Base-by-base conservation (phyloP, 257 asterid genomes). In the Nicotiana tabacum region DNA sequence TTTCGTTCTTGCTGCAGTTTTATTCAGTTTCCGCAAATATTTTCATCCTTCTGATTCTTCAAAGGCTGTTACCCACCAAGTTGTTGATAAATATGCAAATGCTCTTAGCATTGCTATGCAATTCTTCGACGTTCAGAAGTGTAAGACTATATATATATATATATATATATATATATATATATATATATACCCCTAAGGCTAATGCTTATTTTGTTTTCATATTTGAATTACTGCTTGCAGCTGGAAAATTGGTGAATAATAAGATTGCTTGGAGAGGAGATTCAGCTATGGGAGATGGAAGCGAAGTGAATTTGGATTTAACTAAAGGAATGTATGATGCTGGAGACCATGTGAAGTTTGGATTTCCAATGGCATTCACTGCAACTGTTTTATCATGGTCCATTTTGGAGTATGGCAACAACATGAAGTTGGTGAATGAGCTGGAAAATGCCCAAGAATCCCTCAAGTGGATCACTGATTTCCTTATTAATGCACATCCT, bases 311-410 rank as follows among this genome's bases (percentile, higher is more conserved):
- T 33, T 81, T 92, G 87, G 95, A 91, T 84, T 74, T 91, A 46
- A 87, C 88, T 64, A 91, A 85, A 87, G 93, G 95, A 15, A 46
- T 92, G 87, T 91, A 89, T 82, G 97, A 92, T 84, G 95, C 93
- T 60, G 95, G 97, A 15, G 97, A 92, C 46, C 85, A 62, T 62
- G 66, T 91, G 33, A 92, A 92, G 81, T 92, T 91, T 64, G 93
- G 97, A 48, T 88, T 92, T 83, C 92, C 97, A 0, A 89, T 92
- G 93, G 95, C 97, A 12, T 92, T 91, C 80, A 92, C 93, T 15
- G 95, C 97, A 29, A 92, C 95, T 9, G 79, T 92, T 66, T 29
- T 92, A 65, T 92, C 95, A 3, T 92, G 95, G 97, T 84, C 90
- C 24, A 83, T 90, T 84, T 85, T 91, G 65, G 97, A 92, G 33